These are phyloP conservation scores for Microdochium trichocladiopsis DNA, from an alignment of 2,329 filamentous ascomycete species.

Conservation along the genomic window DNA sequence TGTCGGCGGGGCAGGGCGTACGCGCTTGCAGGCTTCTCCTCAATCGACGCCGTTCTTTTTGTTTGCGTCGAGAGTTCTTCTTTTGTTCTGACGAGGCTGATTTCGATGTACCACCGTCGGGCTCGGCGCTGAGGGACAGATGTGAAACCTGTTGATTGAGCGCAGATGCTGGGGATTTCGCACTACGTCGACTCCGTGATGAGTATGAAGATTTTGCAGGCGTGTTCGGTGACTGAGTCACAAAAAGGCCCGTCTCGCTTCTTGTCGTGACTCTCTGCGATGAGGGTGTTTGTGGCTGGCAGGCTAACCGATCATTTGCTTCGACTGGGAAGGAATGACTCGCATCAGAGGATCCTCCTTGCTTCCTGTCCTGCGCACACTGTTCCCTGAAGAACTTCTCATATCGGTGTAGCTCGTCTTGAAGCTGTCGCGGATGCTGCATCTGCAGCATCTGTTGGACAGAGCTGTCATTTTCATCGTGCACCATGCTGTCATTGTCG, in stretches of 20 bases:
- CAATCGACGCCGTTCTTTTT: background rate
- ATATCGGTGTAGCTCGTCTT: too few species aligned
- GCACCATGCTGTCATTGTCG: background rate
- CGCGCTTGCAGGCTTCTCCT: background rate
- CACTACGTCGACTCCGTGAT: background rate
- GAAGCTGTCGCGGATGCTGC: background rate
- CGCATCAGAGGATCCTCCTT: background rate
- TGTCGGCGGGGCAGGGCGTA: background rate
- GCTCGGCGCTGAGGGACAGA: background rate
- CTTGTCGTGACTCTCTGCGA: background rate
- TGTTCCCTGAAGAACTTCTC: too few species aligned
- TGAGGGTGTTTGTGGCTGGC: background rate
- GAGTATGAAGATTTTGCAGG: background rate
- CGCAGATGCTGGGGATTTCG: background rate
- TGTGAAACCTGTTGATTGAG: background rate
- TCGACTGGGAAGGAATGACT: background rate
- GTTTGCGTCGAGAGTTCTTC: background rate
- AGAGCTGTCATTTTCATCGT: background rate
- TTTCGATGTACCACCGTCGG: background rate
- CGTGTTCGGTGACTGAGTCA: background rate
- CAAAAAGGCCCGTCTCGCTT: background rate
- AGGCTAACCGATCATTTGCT: background rate
- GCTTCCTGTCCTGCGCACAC: too few species aligned
- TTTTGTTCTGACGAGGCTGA: background rate
- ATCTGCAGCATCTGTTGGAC: too few species aligned